These are phyloP conservation scores for Phtheirospermum japonicum DNA, from an alignment of 257 asterid genomes.

Conservation along the genomic window DNA sequence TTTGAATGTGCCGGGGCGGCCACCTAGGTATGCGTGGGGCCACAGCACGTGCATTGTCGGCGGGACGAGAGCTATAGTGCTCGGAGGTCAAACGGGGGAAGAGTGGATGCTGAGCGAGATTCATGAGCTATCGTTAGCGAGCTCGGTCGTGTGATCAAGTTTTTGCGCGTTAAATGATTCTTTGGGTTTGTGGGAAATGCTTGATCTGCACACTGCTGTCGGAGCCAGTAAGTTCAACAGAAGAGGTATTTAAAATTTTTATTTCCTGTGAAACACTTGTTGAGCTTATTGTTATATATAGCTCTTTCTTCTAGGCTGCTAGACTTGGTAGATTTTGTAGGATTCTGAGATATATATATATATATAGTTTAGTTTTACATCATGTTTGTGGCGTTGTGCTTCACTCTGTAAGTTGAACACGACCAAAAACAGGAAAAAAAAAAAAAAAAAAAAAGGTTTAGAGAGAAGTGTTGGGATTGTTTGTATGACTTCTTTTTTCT, in stretches of 20 bases:
- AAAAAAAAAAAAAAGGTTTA: too few species aligned
- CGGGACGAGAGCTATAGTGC: slow-evolving; percentile 45
- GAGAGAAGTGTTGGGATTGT: too few species aligned
- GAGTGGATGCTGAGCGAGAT: slow-evolving; percentile 51
- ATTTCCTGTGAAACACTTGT: slow-evolving; percentile 18
- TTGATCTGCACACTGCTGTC: slow-evolving; percentile 1
- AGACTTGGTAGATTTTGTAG: too few species aligned
- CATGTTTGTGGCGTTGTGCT: too few species aligned
- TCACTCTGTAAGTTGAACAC: too few species aligned
- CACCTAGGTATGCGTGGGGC: slow-evolving; percentile 51
- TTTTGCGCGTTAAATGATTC: slow-evolving; percentile 8
- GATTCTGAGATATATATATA: too few species aligned
- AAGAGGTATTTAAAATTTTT: slow-evolving; percentile 16
- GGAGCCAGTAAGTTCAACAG: background rate
- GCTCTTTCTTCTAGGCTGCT: too few species aligned
- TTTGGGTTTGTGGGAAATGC: slow-evolving; percentile 9
- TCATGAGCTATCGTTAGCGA: slow-evolving; percentile 44
- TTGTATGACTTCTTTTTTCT: too few species aligned
- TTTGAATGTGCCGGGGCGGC: slow-evolving; percentile 46
- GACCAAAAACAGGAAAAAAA: too few species aligned
- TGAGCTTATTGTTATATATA: slow-evolving; percentile 21
- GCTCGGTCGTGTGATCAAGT: slow-evolving; percentile 37
- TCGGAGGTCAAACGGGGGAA: slow-evolving; percentile 52
- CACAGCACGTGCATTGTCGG: slow-evolving; percentile 51
- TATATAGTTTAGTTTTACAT: too few species aligned